phyloP scores from a whole-genome alignment of 2,329 filamentous ascomycete genomes.

The Cordyceps farinosa region DNA sequence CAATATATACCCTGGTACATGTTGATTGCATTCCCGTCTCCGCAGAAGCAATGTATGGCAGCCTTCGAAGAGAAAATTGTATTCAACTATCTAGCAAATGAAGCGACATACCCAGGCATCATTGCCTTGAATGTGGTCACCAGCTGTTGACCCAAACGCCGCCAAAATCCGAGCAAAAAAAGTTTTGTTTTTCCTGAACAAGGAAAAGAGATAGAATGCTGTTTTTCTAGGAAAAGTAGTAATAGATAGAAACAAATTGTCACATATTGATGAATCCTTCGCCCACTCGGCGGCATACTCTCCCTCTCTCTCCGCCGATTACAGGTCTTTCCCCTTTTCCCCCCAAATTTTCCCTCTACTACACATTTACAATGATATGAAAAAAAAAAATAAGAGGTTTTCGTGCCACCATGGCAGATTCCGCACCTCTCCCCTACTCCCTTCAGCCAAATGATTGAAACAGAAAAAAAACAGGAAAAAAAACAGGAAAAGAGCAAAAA shows the following conservation, averaged over 20 bases:
- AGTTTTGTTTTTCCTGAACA: neutral
- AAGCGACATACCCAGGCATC: too few species aligned
- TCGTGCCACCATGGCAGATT: neutral
- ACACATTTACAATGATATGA: neutral
- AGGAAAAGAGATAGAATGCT: neutral
- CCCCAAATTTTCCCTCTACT: neutral
- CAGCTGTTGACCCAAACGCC: neutral
- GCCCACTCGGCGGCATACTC: neutral
- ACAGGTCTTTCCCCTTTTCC: neutral
- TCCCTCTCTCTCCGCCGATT: neutral
- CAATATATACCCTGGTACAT: neutral
- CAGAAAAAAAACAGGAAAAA: constrained; percentile 17
- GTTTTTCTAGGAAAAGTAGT: neutral
- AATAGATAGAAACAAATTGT: neutral
- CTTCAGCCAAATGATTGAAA: neutral
- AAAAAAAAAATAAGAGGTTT: neutral
- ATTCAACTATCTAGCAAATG: neutral
- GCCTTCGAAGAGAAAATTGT: too few species aligned
- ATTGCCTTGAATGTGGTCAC: too few species aligned
- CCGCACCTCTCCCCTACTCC: too few species aligned
- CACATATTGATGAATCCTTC: constrained; percentile 1
- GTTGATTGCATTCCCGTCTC: neutral
- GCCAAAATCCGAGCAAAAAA: neutral
- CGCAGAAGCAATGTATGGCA: too few species aligned
- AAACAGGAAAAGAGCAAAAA: constrained; percentile 11